Base-by-base conservation (phyloP, 495 filamentous ascomycete species). In the Cenococcum geophilum region DNA sequence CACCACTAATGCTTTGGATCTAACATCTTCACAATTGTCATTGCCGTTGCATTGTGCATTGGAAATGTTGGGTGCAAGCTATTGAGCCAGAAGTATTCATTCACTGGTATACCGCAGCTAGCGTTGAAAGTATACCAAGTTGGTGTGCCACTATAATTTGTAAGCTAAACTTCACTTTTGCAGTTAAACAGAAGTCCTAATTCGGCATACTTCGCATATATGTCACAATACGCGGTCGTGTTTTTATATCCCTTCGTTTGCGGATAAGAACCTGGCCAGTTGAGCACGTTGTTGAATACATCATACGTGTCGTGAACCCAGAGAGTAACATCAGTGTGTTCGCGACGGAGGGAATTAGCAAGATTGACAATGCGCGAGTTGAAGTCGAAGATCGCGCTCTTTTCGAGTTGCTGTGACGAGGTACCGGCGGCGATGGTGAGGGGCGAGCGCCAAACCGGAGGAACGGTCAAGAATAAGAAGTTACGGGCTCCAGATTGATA, bases 381-480 rank as follows among this genome's bases (percentile, higher is more conserved):
- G 55, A 62, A 75, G 47, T 66, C 64, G 22, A 32, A 16, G 22
- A 74, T 74, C 21, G 49, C 63, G 5, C 52, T 27, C 2, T 59
- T 67, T 32, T 73, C 69, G 18, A 56, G 14, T 9, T 53, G 34
- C 10, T 63, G 36, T 1, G 60, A 32, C n/a, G 42, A 57, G 11
- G 50, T 11, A 22, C 61, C 65, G 16, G 57, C 60, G 4, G 47
- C 59, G 16, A 67, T 18, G 0, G 82, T 82, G 8, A 79, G 64
- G 0, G 87, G 87, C 22, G 80, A 81, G 11, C 84, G 82, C 40
- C 89, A 76, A n/a, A 87, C 78, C 1, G 89, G 83, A 0, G 89
- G 89, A 2, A 90, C 87, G 57, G 84, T 85, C 60, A 92, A 58
- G 68, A 92, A 80, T n/a, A 87, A 72, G 69, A 91, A 91, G 62